Percentiles rank a stretch among this genome's conserved stretches.
Conservation (phyloP, 805 yeast genomes). For the Metschnikowia baotianmanensis region DNA sequence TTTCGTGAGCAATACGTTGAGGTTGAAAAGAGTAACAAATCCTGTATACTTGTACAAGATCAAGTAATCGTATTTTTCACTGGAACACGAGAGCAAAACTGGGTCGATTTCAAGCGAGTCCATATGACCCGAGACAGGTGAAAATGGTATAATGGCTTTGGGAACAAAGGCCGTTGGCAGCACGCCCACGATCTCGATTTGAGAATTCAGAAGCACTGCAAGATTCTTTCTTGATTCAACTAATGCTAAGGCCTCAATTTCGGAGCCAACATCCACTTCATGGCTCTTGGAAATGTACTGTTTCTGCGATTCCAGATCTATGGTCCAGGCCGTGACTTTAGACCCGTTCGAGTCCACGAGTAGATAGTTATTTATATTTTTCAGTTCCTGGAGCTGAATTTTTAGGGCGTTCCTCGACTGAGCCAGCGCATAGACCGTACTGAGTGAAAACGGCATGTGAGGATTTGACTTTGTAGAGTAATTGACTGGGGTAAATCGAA, state of each 20-base stretch:
- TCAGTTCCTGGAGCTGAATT: not conserved
- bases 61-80: not conserved
- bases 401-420: constrained; percentile 2
- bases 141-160: not conserved
- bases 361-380: not conserved
- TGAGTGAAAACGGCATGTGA: constrained; percentile 6
- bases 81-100: not conserved
- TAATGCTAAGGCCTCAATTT: not conserved
- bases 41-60: constrained; percentile 10
- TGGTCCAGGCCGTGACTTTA: not conserved
- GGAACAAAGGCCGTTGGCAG: not conserved
- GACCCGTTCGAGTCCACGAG: constrained; percentile 4
- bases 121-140: constrained; percentile 4
- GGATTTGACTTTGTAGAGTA: no score
- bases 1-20: not conserved
- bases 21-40: constrained; percentile 10
- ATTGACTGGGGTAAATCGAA: no score
- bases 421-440: constrained; percentile 2
- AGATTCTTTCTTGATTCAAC: not conserved
- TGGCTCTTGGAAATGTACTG: not conserved
- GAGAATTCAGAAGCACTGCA: not conserved
- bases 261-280: not conserved
- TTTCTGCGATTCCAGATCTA: not conserved
- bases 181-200: not conserved
- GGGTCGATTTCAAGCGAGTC: constrained; percentile 8